Evolutionary conservation across 768 basidiomycete species (phyloP).

Genomic region (Kwoniella shandongensis): DNA sequence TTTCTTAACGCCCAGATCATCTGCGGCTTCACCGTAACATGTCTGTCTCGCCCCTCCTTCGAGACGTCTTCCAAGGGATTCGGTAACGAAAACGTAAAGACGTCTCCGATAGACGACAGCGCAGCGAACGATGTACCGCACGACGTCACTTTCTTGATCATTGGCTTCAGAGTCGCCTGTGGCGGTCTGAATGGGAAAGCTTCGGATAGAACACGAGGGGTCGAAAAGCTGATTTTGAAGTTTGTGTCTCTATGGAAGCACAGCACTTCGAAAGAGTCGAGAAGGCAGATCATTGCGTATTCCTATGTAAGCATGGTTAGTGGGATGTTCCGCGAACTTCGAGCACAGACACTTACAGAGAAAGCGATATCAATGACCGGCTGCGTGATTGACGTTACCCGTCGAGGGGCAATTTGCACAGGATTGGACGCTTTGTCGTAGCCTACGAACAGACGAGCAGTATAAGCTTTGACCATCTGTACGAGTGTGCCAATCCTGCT

Average conservation of each 20-base stretch:
- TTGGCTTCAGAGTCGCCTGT: conserved; percentile 67
- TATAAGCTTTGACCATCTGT: too few relatives aligned
- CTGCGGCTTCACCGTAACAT: conserved; percentile 68
- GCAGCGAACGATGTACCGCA: conserved; percentile 81
- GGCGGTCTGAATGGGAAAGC: conserved; percentile 78
- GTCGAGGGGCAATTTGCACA: conserved; percentile 72
- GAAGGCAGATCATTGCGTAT: conserved; percentile 74
- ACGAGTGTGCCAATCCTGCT: too few relatives aligned
- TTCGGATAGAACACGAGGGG: conserved; percentile 71
- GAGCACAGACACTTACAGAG: conserved; percentile 74
- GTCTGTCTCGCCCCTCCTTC: conserved; percentile 52
- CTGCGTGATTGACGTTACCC: conserved; percentile 73
- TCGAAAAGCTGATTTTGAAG: conserved; percentile 78
- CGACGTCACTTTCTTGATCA: conserved; percentile 74
- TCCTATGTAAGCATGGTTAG: conserved; percentile 67
- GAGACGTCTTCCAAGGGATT: conserved; percentile 49
- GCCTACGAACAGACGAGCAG: too few relatives aligned
- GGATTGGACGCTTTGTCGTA: conserved; percentile 75
- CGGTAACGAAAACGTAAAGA: conserved; percentile 71
- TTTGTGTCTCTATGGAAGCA: conserved; percentile 76
- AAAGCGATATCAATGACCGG: conserved; percentile 67
- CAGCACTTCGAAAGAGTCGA: conserved; percentile 75
- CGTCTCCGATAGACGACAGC: conserved; percentile 80
- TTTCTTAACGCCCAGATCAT: conserved; percentile 86
- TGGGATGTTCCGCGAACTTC: too few relatives aligned